Percentiles rank a stretch among this genome's conserved stretches.
Conservation (phyloP, 2,329 filamentous ascomycete genomes). For the Cladosporium sp. region DNA sequence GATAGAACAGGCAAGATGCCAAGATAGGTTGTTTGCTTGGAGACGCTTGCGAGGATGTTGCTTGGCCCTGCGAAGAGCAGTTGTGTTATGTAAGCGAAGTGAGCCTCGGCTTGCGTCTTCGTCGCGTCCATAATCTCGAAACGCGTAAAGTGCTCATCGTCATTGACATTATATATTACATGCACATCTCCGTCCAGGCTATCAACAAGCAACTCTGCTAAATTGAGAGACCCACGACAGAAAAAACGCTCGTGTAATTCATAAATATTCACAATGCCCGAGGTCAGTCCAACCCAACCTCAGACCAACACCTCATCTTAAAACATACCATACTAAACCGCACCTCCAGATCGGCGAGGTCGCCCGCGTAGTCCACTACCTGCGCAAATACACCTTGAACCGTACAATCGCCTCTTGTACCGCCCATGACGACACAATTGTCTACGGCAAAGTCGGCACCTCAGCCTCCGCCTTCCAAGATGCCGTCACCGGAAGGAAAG, state of each 20-base stretch:
- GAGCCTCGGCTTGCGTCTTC: neutral
- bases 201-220: neutral
- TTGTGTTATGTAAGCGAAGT: too few relatives aligned
- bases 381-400: constrained; percentile 77
- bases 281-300: neutral
- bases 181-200: neutral
- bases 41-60: too few relatives aligned
- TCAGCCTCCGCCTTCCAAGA: constrained; percentile 69
- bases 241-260: too few relatives aligned
- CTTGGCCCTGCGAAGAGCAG: too few relatives aligned
- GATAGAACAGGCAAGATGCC: too few relatives aligned
- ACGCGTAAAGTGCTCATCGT: neutral
- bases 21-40: too few relatives aligned
- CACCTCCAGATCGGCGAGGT: constrained; percentile 59
- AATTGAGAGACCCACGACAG: neutral
- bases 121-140: neutral
- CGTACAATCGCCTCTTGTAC: constrained; percentile 69
- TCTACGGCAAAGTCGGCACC: constrained; percentile 89
- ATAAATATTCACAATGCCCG: constrained; percentile 16
- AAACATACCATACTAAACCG: neutral
- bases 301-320: neutral
- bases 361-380: constrained; percentile 78
- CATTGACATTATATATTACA: neutral
- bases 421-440: constrained; percentile 72
- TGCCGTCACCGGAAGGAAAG: constrained; percentile 70